Evolutionary conservation across 164 flowering plant genomes (phyloP).

Genomic region (Tetrastigma voinierianum): DNA sequence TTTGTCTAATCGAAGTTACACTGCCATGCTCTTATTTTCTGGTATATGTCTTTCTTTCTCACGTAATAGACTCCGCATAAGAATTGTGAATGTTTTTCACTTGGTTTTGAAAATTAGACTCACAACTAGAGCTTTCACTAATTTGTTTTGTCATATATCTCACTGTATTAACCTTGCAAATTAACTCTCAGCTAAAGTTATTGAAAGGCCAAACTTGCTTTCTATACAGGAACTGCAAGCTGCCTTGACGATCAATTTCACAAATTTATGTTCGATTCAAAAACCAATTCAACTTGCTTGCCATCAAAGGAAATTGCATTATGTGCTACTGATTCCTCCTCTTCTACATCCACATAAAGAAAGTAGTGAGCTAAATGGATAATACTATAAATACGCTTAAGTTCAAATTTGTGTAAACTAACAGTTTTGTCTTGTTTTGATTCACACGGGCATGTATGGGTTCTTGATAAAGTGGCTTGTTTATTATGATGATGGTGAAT

Average conservation of each 20-base stretch:
- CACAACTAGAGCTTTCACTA: not conserved
- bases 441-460: too few relatives aligned
- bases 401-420: too few relatives aligned
- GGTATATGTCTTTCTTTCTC: too few relatives aligned
- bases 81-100: not conserved
- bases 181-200: conserved; percentile 22
- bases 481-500: too few relatives aligned
- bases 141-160: not conserved
- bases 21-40: too few relatives aligned
- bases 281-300: conserved; percentile 10
- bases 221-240: conserved; percentile 30
- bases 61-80: too few relatives aligned
- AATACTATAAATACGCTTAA: not conserved
- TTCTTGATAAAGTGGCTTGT: too few relatives aligned
- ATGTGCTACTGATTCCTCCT: not conserved
- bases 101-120: not conserved
- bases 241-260: conserved; percentile 20
- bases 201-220: conserved; percentile 37
- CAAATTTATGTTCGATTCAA: conserved; percentile 19
- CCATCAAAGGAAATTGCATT: conserved; percentile 8
- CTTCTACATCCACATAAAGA: not conserved
- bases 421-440: too few relatives aligned
- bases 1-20: too few relatives aligned
- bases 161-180: conserved; percentile 34
- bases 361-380: conserved; percentile 7